Conservation (phyloP, 2,329 filamentous ascomycete genomes). For the Tolypocladium guangdongense region DNA sequence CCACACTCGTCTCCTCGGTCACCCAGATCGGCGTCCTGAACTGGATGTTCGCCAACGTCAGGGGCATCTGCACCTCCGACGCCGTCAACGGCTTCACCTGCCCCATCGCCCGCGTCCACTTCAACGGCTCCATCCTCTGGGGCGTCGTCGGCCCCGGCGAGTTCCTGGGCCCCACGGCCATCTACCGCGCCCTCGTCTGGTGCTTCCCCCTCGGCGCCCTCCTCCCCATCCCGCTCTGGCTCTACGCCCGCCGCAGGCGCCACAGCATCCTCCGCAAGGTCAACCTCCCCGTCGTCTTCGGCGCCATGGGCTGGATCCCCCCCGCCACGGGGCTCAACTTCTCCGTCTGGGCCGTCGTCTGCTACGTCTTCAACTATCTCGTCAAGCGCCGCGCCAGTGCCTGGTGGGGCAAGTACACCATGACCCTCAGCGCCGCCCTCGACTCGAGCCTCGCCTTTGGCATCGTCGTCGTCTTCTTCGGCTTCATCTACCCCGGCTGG, state of each 20-base stretch:
- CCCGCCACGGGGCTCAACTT: slow-evolving; percentile 82
- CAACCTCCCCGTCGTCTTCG: slow-evolving; percentile 75
- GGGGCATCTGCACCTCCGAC: slow-evolving; percentile 63
- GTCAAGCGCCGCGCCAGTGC: slow-evolving; percentile 56
- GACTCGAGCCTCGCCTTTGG: slow-evolving; percentile 76
- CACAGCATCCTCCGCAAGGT: slow-evolving; percentile 61
- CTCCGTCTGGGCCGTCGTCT: slow-evolving; percentile 75
- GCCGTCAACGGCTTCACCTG: slow-evolving; percentile 86
- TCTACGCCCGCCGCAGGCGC: slow-evolving; percentile 49
- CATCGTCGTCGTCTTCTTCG: slow-evolving; percentile 76
- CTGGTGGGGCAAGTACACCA: slow-evolving; percentile 90
- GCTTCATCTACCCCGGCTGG: slow-evolving; percentile 70
- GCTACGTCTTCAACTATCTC: slow-evolving; percentile 72
- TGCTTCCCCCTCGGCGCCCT: slow-evolving; percentile 69
- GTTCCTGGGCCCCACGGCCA: slow-evolving; percentile 68
- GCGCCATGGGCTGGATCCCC: slow-evolving; percentile 75
- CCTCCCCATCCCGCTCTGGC: slow-evolving; percentile 64
- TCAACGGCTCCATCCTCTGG: slow-evolving; percentile 85
- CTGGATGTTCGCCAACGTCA: slow-evolving; percentile 78
- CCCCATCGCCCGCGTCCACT: slow-evolving; percentile 77
- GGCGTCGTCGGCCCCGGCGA: slow-evolving; percentile 73
- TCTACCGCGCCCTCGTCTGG: slow-evolving; percentile 70
- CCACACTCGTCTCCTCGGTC: slow-evolving; percentile 64
- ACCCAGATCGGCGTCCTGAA: slow-evolving; percentile 79
- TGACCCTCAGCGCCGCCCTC: slow-evolving; percentile 74